These are phyloP conservation scores for Fusarium fujikuroi DNA, from an alignment of 2,329 filamentous ascomycete species.

Conservation along the genomic window DNA sequence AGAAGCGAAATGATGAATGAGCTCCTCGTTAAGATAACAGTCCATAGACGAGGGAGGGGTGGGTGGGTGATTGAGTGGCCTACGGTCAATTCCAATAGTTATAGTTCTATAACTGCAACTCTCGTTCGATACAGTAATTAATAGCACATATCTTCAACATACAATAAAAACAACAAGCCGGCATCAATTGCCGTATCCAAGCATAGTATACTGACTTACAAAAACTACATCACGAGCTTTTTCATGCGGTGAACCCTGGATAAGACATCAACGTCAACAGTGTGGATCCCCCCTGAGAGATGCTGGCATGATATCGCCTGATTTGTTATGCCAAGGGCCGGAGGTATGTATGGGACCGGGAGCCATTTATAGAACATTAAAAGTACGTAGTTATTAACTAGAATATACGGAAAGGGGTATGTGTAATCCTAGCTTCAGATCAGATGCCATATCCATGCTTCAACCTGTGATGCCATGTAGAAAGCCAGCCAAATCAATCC, in stretches of 20 bases:
- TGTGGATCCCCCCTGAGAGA: slow-evolving; percentile 14
- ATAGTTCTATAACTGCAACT: not conserved
- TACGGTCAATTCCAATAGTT: not conserved
- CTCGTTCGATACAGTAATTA: not conserved
- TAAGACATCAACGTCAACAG: slow-evolving; percentile 1
- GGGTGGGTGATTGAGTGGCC: not conserved
- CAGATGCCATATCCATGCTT: slow-evolving; percentile 26
- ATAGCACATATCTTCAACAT: not conserved
- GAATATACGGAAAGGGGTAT: slow-evolving; percentile 46
- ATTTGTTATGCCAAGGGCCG: slow-evolving; percentile 16
- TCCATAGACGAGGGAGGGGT: not conserved
- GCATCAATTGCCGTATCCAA: not conserved
- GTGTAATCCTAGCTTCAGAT: slow-evolving; percentile 40
- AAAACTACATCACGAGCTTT: slow-evolving; percentile 4
- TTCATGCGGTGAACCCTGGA: slow-evolving; percentile 5
- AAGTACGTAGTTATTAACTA: slow-evolving; percentile 38
- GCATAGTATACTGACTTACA: not conserved
- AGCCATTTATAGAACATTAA: slow-evolving; percentile 32
- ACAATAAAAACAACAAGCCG: not conserved
- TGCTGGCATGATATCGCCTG: slow-evolving; percentile 18
- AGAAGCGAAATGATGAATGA: not conserved
- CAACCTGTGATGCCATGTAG: slow-evolving; percentile 1
- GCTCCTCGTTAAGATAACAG: not conserved
- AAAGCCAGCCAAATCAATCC: slow-evolving; percentile 10
- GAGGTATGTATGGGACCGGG: not conserved